Evolutionary conservation across 306 rosid species (phyloP).

Genomic region (barrel medic (Medicago truncatula)): DNA sequence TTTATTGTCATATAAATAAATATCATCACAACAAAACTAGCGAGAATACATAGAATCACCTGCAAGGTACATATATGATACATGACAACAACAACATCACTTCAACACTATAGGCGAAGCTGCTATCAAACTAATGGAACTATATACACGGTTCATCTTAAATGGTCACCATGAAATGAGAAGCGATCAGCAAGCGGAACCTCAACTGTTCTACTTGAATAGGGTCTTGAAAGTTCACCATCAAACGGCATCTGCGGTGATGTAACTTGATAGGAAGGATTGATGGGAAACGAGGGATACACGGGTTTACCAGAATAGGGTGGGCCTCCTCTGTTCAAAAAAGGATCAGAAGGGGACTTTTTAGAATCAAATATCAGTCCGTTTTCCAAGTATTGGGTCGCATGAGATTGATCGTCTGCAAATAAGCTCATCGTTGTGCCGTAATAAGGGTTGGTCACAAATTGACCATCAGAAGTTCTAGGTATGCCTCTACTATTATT

Average conservation of each 20-base stretch:
- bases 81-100: conserved; percentile 39
- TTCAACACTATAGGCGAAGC: conserved; percentile 31
- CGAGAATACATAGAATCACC: conserved; percentile 37
- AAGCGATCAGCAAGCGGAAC: conserved; percentile 50
- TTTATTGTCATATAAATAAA: conserved; percentile 32
- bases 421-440: conserved; percentile 43
- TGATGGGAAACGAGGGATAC: conserved; percentile 49
- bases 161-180: conserved; percentile 56
- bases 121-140: conserved; percentile 44
- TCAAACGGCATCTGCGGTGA: conserved; percentile 47
- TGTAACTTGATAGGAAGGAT: conserved; percentile 50
- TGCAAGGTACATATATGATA: conserved; percentile 43
- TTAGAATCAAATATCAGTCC: conserved; percentile 51
- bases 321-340: conserved; percentile 41
- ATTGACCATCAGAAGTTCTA: conserved; percentile 46
- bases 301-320: conserved; percentile 52
- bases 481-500: conserved; percentile 42
- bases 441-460: conserved; percentile 40
- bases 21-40: conserved; percentile 35
- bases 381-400: conserved; percentile 44
- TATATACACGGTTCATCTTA: conserved; percentile 61
- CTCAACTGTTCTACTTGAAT: conserved; percentile 50
- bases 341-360: conserved; percentile 50
- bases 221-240: conserved; percentile 52
- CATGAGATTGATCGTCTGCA: conserved; percentile 47